phyloP scores from a whole-genome alignment of 352 stramenopile genomes.

The Phytophthora constricta region DNA sequence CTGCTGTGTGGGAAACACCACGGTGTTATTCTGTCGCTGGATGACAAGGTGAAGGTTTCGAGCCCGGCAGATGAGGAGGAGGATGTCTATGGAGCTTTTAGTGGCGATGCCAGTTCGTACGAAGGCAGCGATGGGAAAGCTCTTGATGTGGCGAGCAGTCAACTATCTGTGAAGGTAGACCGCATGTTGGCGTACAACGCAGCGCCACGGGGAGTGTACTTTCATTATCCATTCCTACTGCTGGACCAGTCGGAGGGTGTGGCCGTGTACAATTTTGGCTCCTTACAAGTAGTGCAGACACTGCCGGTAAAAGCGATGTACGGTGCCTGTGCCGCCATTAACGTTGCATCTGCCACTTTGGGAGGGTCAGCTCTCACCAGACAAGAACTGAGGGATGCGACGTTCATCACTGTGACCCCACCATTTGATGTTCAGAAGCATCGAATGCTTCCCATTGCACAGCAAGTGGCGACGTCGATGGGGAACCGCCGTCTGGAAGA shows the following conservation, averaged over 20 bases:
- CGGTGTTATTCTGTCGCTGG: constrained; percentile 56
- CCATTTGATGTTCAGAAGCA: constrained; percentile 58
- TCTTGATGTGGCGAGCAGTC: constrained; percentile 49
- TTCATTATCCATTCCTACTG: constrained; percentile 77
- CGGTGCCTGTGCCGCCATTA: constrained; percentile 33
- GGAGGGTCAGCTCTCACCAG: background rate
- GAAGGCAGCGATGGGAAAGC: constrained; percentile 27
- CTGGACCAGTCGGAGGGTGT: constrained; percentile 64
- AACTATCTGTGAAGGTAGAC: constrained; percentile 54
- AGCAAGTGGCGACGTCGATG: constrained; percentile 58
- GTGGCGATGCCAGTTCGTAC: constrained; percentile 8
- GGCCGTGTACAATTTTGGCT: constrained; percentile 68
- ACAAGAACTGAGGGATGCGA: constrained; percentile 26
- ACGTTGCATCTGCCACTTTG: constrained; percentile 30
- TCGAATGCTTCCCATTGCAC: constrained; percentile 58
- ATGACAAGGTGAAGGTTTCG: constrained; percentile 13
- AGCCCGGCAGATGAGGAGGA: constrained; percentile 23
- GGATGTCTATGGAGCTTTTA: constrained; percentile 34
- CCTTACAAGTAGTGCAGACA: constrained; percentile 59
- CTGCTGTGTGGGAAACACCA: constrained; percentile 68
- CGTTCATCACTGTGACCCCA: constrained; percentile 48
- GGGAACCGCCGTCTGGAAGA: constrained; percentile 49
- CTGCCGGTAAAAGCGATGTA: constrained; percentile 65
- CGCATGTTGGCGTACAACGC: constrained; percentile 56
- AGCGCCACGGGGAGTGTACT: constrained; percentile 47